Base-by-base conservation (phyloP, 495 filamentous ascomycete genomes). In the Xylaria castorea region DNA sequence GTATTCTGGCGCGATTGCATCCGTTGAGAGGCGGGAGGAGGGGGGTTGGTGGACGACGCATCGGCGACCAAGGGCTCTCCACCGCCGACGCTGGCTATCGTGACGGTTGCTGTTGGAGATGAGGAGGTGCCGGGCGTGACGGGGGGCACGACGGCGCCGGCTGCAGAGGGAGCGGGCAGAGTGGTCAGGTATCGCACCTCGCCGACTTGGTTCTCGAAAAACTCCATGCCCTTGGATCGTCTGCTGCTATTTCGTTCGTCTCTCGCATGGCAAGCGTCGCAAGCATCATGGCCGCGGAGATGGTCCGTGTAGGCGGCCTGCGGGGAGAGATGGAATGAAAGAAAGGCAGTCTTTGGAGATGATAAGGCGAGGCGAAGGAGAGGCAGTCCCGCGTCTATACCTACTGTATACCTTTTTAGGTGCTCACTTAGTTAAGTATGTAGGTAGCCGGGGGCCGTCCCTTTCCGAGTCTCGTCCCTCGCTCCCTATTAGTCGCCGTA, bases 191-290 rank as follows among this genome's bases (percentile, higher is more conserved):
- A 85, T 75, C 83, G 83, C 76, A 89, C 81, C 79, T 89, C 87
- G 78, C 80, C 86, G 73, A 85, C 85, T 79, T 89, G 87, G 61
- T 75, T 81, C 77, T 88, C 85, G 76, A 89, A 84, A 75, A 83
- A 84, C 75, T 88, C 86, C 87, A 88, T 88, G 60, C 65, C 71
- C 65, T 53, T 63, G 63, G 51, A 67, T 46, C 36, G 57, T 58
- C 40, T 60, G 53, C 38, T 55, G 57, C 27, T 58, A 16, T 51
- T 1, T 72, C 70, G 30, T 50, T 72, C 51, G 40, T 72, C 62
- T 51, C 27, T 61, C 27, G 48, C 70, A 65, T 72, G 16, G 70
- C 70, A 27, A 51, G 46, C 40, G 46, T 51, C 34, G 46, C 53
- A 61, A 38, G 51, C 70, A 40, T 72, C 25, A 34, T 72, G 51